Evolutionary conservation across 78 protist species (phyloP).

Genomic region (Cavenderia fasciculata): DNA sequence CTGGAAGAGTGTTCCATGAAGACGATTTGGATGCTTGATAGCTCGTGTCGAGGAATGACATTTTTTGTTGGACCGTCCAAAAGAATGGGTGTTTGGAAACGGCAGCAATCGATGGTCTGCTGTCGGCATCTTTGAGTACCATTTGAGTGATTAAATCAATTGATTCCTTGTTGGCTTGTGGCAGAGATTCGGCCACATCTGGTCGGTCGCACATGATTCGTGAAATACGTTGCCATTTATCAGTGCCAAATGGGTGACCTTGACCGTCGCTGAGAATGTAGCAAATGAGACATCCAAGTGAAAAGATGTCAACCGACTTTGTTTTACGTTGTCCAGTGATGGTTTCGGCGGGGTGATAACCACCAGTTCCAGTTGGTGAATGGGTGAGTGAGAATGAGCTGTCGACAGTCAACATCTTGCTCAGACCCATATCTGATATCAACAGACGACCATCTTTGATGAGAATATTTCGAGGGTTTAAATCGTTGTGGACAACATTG

Average conservation of each 20-base stretch:
- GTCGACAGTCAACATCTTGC: conserved; percentile 46
- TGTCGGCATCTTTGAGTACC: conserved; percentile 1
- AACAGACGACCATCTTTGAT: conserved; percentile 15
- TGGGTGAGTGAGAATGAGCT: conserved; percentile 30
- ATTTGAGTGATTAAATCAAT: conserved; percentile 17
- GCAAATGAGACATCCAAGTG: conserved; percentile 48
- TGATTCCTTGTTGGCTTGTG: not conserved
- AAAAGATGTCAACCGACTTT: conserved; percentile 45
- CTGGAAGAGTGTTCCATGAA: no score
- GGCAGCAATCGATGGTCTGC: conserved; percentile 12
- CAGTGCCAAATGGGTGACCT: conserved; percentile 68
- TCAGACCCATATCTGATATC: conserved; percentile 52
- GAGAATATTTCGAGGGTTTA: conserved; percentile 55
- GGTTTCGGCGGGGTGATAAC: conserved; percentile 65
- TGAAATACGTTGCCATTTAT: conserved; percentile 23
- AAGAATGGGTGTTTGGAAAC: conserved; percentile 25
- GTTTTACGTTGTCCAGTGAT: conserved; percentile 53
- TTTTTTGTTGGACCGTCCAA: conserved; percentile 12
- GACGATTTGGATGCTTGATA: not conserved
- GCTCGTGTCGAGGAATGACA: conserved; percentile 12
- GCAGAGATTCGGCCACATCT: not conserved
- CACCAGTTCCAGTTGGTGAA: conserved; percentile 68
- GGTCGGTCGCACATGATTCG: conserved; percentile 17
- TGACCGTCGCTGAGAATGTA: conserved; percentile 24
- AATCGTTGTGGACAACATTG: conserved; percentile 65